A percentile compares a stretch with the other conserved stretches of the same genome.
Conservation (phyloP, 306 rosid species). For the Quercus agrifolia region DNA sequence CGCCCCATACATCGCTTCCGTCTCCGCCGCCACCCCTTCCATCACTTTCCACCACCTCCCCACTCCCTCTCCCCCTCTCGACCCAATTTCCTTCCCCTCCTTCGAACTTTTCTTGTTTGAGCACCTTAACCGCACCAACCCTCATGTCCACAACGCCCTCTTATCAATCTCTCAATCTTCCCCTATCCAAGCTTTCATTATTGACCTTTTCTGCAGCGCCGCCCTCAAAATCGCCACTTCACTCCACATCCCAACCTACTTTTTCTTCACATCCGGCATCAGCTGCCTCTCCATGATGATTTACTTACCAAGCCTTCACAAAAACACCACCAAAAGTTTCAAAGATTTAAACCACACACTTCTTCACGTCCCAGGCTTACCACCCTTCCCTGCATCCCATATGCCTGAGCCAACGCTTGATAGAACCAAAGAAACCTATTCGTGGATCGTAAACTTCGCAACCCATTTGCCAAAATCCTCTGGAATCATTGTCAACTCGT, state of each 20-base stretch:
- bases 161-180: constrained; percentile 5
- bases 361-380: constrained; percentile 31
- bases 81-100: constrained; percentile 7
- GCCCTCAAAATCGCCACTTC: constrained; percentile 4
- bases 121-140: constrained; percentile 13
- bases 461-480: constrained; percentile 13
- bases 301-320: constrained; percentile 6
- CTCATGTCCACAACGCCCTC: constrained; percentile 14
- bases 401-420: constrained; percentile 23
- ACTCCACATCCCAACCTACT: constrained; percentile 35
- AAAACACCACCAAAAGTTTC: constrained; percentile 12
- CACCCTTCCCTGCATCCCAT: not conserved
- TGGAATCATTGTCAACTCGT: constrained; percentile 37
- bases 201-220: constrained; percentile 35
- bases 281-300: constrained; percentile 8
- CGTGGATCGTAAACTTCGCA: not conserved
- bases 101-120: constrained; percentile 18
- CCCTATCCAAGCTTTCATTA: constrained; percentile 29
- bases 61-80: constrained; percentile 3
- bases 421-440: constrained; percentile 13
- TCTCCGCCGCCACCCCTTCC: constrained; percentile 26
- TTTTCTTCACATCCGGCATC: constrained; percentile 27
- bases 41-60: constrained; percentile 37
- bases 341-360: constrained; percentile 1
- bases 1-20: constrained; percentile 20